Conservation (phyloP, 495 filamentous ascomycete species). For the Pseudevernia furfuracea region DNA sequence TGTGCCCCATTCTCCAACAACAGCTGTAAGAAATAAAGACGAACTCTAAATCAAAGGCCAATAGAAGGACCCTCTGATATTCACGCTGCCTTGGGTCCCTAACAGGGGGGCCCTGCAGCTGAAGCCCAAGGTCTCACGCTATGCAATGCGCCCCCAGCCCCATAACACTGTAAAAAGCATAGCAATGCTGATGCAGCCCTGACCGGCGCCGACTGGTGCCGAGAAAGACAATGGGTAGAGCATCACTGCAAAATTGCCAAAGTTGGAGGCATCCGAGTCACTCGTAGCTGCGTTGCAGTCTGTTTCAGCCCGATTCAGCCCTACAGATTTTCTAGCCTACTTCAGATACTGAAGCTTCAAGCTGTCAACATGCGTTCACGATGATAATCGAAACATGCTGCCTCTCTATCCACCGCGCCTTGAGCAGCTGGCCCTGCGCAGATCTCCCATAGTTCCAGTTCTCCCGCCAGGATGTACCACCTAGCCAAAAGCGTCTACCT, state of each 20-base stretch:
- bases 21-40: background rate
- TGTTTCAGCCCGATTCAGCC: constrained; percentile 1
- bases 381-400: constrained; percentile 9
- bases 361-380: background rate
- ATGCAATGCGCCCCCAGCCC: background rate
- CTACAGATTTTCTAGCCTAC: background rate
- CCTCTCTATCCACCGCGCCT: background rate
- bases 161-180: background rate
- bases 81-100: too few species aligned
- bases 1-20: background rate
- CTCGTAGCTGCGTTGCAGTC: too few species aligned
- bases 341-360: background rate
- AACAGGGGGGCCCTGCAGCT: too few species aligned
- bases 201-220: background rate
- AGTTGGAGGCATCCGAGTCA: too few species aligned
- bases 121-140: background rate
- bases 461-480: constrained; percentile 68
- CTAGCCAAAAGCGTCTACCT: constrained; percentile 90
- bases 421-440: background rate
- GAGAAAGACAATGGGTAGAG: too few species aligned
- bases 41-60: background rate
- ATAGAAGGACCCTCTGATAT: background rate
- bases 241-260: too few species aligned
- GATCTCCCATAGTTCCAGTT: background rate
- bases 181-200: background rate